These are phyloP conservation scores for Proteromonas lacertae DNA, from an alignment of 352 stramenopile species.

Conservation along the genomic window DNA sequence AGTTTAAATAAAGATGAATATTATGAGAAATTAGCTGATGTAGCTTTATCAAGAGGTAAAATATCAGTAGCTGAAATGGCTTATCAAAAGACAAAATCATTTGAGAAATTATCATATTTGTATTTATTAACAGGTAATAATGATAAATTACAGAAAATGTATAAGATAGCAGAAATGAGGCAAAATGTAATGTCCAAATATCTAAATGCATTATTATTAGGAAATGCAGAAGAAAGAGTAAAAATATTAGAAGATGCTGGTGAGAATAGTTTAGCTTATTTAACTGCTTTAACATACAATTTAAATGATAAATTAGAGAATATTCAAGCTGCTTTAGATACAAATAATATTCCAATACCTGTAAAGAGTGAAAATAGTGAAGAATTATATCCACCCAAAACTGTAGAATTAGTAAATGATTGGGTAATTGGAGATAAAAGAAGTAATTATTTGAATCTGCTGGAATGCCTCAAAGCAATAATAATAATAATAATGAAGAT, in stretches of 20 bases:
- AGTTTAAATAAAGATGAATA: constrained; percentile 70
- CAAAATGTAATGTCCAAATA: constrained; percentile 91
- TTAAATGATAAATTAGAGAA: constrained; percentile 65
- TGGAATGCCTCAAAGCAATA: too few relatives aligned
- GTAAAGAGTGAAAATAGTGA: too few relatives aligned
- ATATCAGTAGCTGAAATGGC: constrained; percentile 95
- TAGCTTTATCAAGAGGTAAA: constrained; percentile 87
- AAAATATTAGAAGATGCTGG: constrained; percentile 59
- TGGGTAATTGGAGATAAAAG: too few relatives aligned
- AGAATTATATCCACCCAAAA: too few relatives aligned
- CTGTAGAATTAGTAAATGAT: too few relatives aligned
- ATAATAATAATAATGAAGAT: too few relatives aligned
- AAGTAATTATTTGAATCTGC: too few relatives aligned
- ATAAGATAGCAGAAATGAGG: constrained; percentile 90
- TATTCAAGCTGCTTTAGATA: constrained; percentile 50
- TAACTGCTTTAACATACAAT: constrained; percentile 72
- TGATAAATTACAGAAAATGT: constrained; percentile 95
- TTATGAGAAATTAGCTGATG: constrained; percentile 79
- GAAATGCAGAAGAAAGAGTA: constrained; percentile 69
- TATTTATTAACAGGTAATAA: constrained; percentile 92
- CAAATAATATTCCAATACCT: constrained; percentile 25
- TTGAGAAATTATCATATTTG: constrained; percentile 91
- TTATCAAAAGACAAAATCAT: constrained; percentile 96
- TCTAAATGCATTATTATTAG: constrained; percentile 87
- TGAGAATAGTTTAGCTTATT: constrained; percentile 71